Base-by-base conservation (phyloP, 768 basidiomycete species). In the Pisolithus tinctorius region DNA sequence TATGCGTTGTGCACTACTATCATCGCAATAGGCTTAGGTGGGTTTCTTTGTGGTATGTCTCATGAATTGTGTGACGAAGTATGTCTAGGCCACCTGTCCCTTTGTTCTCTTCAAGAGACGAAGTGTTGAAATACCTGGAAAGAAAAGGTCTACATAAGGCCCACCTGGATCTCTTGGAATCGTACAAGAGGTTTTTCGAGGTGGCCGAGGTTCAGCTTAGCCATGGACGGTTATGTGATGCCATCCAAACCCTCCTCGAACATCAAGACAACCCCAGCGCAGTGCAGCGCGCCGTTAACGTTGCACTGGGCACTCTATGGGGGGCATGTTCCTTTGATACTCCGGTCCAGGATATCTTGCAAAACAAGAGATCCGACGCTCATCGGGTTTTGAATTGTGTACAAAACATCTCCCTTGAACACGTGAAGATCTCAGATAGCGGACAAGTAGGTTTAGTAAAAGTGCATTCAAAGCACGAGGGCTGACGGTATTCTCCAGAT, bases 111-210 rank as follows among this genome's bases (percentile, higher is more conserved):
- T 68, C 74, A 0, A 63, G 71, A 0, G 77, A 85, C 17, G 79
- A 82, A n/a, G 71, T 71, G n/a, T 55, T 83, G n/a, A 73, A 76
- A 39, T 87, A 80, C 52, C 68, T 82, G 16, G 75, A 82, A 49
- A 73, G 79, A 3, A 71, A 73, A 40, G 76, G 75, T 29, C 63
- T 86, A 7, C 76, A 81, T 54, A 52, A 70, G 16, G 74, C 78
- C 6, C 78, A 71, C 10, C 75, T 76, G 0, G 60, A 64, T 0
- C 56, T 84, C 8, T 66, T 83, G 16, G 69, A 71, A 27, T 63
- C 65, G 4, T 66, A 73, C 13, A 73, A 71, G 13, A 69, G 71
- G 52, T 70, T 63, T 43, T 48, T 55, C 1, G 79, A 83, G 27
- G 83, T 82, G 0, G 81, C 81, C 0, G 69, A 77, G 17, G 57